Evolutionary conservation across 2,329 filamentous ascomycete genomes (phyloP).

Genomic region (Phyllosticta paracitricarpa): DNA sequence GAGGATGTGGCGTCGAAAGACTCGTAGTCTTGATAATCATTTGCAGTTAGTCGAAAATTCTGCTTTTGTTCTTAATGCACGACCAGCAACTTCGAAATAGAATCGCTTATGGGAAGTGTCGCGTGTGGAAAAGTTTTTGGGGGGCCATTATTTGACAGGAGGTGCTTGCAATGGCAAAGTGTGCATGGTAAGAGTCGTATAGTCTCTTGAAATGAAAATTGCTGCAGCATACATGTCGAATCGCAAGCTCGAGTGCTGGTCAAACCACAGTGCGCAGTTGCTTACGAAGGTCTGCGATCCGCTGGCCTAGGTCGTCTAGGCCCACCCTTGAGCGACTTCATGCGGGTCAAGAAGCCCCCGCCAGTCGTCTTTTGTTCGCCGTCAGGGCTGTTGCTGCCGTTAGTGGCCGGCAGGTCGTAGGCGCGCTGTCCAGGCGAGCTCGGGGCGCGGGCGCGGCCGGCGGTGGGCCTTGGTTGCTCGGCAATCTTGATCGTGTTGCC

Average conservation of each 20-base stretch:
- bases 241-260: neutral
- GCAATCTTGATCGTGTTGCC: slow-evolving; percentile 46
- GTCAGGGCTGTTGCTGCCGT: slow-evolving; percentile 1
- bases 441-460: slow-evolving; percentile 13
- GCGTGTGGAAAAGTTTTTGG: neutral
- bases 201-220: neutral
- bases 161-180: neutral
- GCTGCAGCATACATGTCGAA: neutral
- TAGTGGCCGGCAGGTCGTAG: neutral
- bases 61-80: neutral
- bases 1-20: neutral
- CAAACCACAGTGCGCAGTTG: neutral
- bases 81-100: neutral
- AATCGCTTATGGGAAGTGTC: neutral
- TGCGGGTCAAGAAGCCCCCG: slow-evolving; percentile 2
- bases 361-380: neutral
- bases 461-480: slow-evolving; percentile 24
- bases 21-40: neutral
- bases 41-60: neutral
- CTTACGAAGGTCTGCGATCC: slow-evolving; percentile 17
- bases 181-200: neutral
- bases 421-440: slow-evolving; percentile 17
- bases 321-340: slow-evolving; percentile 29
- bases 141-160: neutral
- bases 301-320: slow-evolving; percentile 19